Percentiles rank a stretch among this genome's conserved stretches.
These are phyloP conservation scores for Botrytis tulipae DNA, from an alignment of 2,329 filamentous ascomycete species.

Conservation along the genomic window DNA sequence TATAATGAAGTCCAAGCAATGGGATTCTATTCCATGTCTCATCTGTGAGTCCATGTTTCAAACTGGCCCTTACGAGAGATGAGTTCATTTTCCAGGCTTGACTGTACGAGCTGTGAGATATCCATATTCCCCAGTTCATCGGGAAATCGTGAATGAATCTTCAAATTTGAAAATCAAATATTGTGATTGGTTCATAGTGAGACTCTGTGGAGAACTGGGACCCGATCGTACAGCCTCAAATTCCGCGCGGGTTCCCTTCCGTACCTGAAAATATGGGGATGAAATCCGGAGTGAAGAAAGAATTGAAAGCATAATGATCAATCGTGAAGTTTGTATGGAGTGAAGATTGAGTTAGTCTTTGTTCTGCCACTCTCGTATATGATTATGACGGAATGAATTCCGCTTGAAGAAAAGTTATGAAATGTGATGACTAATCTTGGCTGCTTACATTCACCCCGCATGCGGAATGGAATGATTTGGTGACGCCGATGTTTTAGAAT, in stretches of 20 bases:
- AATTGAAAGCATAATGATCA: neutral
- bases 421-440: neutral
- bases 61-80: neutral
- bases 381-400: neutral
- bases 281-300: neutral
- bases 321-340: neutral
- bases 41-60: neutral
- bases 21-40: neutral
- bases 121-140: too few relatives aligned
- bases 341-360: neutral
- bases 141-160: neutral
- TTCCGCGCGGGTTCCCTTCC: conserved; percentile 19
- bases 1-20: neutral
- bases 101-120: neutral
- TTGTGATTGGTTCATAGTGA: neutral
- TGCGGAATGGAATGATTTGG: conserved; percentile 1
- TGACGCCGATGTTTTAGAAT: neutral
- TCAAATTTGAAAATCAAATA: neutral
- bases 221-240: neutral
- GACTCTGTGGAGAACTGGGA: neutral
- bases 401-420: neutral
- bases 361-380: neutral
- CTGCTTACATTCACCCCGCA: neutral
- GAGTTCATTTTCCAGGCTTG: neutral
- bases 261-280: neutral